These are phyloP conservation scores for Trichomonascaceae sp. DNA, from an alignment of 1,139 yeast genomes.

Conservation along the genomic window DNA sequence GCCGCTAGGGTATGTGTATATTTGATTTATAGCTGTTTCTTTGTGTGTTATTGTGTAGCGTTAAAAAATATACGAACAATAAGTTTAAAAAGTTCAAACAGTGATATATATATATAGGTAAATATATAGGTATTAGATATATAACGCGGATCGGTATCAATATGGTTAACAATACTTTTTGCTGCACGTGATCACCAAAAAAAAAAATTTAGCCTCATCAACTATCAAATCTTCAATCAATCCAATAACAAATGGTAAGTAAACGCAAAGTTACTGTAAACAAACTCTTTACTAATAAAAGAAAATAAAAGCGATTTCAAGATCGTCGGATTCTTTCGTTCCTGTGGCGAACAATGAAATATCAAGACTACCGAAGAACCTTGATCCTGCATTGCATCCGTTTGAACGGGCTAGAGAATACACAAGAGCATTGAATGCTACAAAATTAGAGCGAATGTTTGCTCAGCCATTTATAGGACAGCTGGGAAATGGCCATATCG, in stretches of 20 bases:
- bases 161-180: too few relatives aligned
- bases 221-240: neutral
- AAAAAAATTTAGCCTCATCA: slow-evolving; percentile 1
- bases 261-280: neutral
- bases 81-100: neutral
- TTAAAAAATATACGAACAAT: neutral
- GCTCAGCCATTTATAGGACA: slow-evolving; percentile 97
- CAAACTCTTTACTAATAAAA: slow-evolving; percentile 7
- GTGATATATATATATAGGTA: too few relatives aligned
- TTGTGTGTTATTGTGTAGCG: neutral
- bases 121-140: too few relatives aligned
- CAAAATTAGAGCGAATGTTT: slow-evolving; percentile 92
- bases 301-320: slow-evolving; percentile 87
- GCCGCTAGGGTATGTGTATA: neutral
- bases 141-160: too few relatives aligned
- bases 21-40: neutral
- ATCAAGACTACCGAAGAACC: slow-evolving; percentile 78
- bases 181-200: neutral
- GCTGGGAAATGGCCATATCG: slow-evolving; percentile 89
- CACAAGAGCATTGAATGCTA: slow-evolving; percentile 89
- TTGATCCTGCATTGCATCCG: slow-evolving; percentile 93
- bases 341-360: slow-evolving; percentile 90
- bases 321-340: slow-evolving; percentile 86
- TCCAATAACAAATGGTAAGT: slow-evolving; percentile 1
- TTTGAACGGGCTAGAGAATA: slow-evolving; percentile 96